Evolutionary conservation across 805 yeast species (phyloP).

Genomic region (Yarrowia yakushimensis): DNA sequence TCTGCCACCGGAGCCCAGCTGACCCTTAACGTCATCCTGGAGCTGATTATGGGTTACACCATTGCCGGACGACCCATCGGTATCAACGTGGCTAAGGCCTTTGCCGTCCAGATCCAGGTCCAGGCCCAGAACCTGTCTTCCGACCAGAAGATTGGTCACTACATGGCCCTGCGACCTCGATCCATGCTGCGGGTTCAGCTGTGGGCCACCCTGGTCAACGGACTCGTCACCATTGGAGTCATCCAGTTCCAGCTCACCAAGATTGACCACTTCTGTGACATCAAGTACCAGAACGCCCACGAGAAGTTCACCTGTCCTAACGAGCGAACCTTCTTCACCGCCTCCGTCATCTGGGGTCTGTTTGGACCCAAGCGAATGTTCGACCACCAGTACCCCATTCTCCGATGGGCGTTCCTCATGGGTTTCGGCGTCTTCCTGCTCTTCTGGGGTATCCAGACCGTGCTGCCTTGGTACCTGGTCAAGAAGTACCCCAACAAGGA

Average conservation of each 20-base stretch:
- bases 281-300: conserved; percentile 34
- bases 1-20: conserved; percentile 57
- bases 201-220: conserved; percentile 42
- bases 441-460: conserved; percentile 24
- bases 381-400: conserved; percentile 54
- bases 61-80: conserved; percentile 60
- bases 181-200: conserved; percentile 44
- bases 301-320: conserved; percentile 45
- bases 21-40: conserved; percentile 61
- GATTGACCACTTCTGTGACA: conserved; percentile 33
- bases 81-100: conserved; percentile 49
- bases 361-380: conserved; percentile 55
- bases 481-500: conserved; percentile 27
- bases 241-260: conserved; percentile 39
- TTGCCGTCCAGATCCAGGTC: conserved; percentile 45
- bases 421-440: conserved; percentile 39
- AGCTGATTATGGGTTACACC: conserved; percentile 62
- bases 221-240: conserved; percentile 36
- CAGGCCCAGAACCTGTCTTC: conserved; percentile 62
- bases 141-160: conserved; percentile 51
- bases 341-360: conserved; percentile 55
- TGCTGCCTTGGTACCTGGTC: conserved; percentile 28
- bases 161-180: conserved; percentile 44
- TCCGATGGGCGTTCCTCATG: conserved; percentile 61
- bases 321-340: conserved; percentile 45